phyloP scores from a whole-genome alignment of 2,329 filamentous ascomycete genomes.

The Capronia epimyces region DNA sequence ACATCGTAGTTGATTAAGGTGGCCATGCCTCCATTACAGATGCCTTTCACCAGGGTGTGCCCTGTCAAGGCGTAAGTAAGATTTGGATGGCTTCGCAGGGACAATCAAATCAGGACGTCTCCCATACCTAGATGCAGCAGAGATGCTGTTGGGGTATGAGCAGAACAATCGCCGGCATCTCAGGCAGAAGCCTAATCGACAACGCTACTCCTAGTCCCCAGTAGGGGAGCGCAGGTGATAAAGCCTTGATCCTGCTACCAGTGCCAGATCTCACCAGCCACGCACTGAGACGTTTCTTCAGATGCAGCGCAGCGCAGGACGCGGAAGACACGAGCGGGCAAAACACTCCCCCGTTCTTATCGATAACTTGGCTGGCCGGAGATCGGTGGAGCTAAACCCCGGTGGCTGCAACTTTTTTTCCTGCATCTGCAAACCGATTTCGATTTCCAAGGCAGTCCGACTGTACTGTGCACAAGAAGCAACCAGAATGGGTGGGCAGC shows the following conservation, averaged over 20 bases:
- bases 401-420: conserved; percentile 8
- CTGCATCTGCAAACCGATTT: conserved; percentile 4
- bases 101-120: too few relatives aligned
- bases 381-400: conserved; percentile 7
- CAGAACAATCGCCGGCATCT: too few relatives aligned
- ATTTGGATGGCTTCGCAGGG: neutral
- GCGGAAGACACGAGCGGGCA: too few relatives aligned
- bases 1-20: conserved; percentile 19
- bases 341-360: conserved; percentile 1
- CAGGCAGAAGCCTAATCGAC: too few relatives aligned
- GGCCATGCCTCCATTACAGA: conserved; percentile 10
- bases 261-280: too few relatives aligned
- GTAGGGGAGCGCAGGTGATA: too few relatives aligned
- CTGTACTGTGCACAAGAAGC: neutral
- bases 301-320: too few relatives aligned
- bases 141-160: too few relatives aligned
- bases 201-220: too few relatives aligned
- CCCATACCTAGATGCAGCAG: too few relatives aligned
- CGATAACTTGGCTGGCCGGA: neutral
- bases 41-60: neutral
- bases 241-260: too few relatives aligned
- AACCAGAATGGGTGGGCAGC: neutral
- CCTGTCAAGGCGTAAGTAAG: neutral
- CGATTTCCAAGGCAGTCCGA: neutral
- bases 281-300: too few relatives aligned